These are phyloP conservation scores for Globomyces sp. DNA, from an alignment of 371 early-diverging fungal species.

Conservation along the genomic window DNA sequence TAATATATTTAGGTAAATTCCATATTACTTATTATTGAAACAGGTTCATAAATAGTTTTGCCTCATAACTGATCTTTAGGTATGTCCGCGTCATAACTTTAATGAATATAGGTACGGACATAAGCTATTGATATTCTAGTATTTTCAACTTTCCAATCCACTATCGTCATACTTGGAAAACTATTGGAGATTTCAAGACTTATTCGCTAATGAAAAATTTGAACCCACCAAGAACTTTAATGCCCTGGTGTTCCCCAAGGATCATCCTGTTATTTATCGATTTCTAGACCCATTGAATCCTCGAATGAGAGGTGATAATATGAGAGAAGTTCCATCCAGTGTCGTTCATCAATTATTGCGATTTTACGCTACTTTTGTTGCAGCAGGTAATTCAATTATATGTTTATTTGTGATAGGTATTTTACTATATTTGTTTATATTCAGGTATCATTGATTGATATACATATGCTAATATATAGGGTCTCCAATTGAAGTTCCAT, in stretches of 20 bases:
- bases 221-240: slow-evolving; percentile 7
- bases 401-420: too few relatives aligned
- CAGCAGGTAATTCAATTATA: background rate
- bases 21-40: too few relatives aligned
- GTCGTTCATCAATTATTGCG: slow-evolving; percentile 15
- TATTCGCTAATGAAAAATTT: slow-evolving; percentile 14
- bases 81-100: too few relatives aligned
- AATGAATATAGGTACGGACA: too few relatives aligned
- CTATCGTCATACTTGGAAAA: slow-evolving; percentile 15
- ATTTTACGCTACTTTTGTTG: slow-evolving; percentile 16
- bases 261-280: slow-evolving; percentile 6
- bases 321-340: slow-evolving; percentile 9
- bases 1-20: too few relatives aligned
- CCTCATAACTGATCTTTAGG: too few relatives aligned
- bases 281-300: background rate
- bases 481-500: slow-evolving; percentile 12
- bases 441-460: too few relatives aligned
- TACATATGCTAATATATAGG: background rate
- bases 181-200: slow-evolving; percentile 15
- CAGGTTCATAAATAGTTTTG: too few relatives aligned
- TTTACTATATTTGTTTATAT: too few relatives aligned
- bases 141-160: slow-evolving; percentile 12
- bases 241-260: slow-evolving; percentile 1
- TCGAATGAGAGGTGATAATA: background rate
- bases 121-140: background rate